Evolutionary conservation across 768 basidiomycete genomes (phyloP), one percentile per base, ranked within the genome.

Genomic region (Leccinum incarnatum): DNA sequence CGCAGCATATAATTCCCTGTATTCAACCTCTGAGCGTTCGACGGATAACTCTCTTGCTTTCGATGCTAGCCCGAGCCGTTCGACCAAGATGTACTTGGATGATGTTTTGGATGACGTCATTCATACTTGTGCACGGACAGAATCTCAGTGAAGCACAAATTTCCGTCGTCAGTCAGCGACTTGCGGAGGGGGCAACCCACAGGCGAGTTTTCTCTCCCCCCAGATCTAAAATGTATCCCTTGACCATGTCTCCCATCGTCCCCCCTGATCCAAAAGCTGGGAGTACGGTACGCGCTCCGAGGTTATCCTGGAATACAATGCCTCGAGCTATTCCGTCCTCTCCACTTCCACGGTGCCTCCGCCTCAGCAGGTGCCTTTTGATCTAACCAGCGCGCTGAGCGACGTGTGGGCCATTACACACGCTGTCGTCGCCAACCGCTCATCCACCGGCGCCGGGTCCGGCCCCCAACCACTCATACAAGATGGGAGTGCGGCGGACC

Each of bases 401-500:
- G 82, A 85, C 2, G 82, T 91, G 30, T 80, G 87, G 59, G 62
- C 76, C 30, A 87, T 90, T 32, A 80, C 84, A 0, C 71, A 72
- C 1, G 64, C 70, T 25, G 75, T 83, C 21, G 82, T 91, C n/a
- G 62, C 72, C 3, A 76, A 77, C 55, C 82, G 83, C 34, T 65
- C 79, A 6, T 74, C 79, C 6, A 83, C 78, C 64, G 76, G 71
- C 30, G 73, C 77, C 30, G 64, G 75, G 14, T 69, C 72, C 2
- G 82, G 80, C 15, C 83, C 87, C 2, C 83, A 84, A 63, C 82
- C 87, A 1, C 75, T 93, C 17, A 64, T 73, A 3, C 79, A 81
- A 46, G 83, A 86, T 30, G 77, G 80, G 42, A 86, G 88, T 15
- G 89, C 86, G 0, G 86, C 78, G 0, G 94, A 96, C 67, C 93